Percentiles rank a stretch among this genome's conserved stretches.
Evolutionary conservation across 2,329 filamentous ascomycete species (phyloP).

Genomic region (Drechslerella dactyloides): DNA sequence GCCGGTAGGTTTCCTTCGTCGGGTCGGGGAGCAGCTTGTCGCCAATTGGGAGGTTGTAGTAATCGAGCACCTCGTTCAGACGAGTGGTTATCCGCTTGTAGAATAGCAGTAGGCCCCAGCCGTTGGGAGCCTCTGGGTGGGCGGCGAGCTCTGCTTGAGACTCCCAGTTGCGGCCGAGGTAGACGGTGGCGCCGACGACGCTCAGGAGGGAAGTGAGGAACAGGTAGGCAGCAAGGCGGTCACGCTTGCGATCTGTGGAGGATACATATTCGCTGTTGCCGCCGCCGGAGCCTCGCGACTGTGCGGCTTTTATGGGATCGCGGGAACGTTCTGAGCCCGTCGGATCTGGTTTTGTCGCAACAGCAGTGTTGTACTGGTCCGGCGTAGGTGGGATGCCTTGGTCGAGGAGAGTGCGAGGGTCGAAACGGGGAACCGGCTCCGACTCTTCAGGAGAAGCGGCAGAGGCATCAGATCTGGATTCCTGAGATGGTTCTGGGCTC

Average conservation of each 20-base stretch:
- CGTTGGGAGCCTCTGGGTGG: constrained; percentile 70
- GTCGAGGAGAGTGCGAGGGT: constrained; percentile 46
- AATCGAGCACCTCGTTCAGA: constrained; percentile 75
- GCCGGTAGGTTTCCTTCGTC: constrained; percentile 72
- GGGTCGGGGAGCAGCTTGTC: constrained; percentile 86
- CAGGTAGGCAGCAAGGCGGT: constrained; percentile 75
- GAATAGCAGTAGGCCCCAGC: constrained; percentile 77
- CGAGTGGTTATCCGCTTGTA: constrained; percentile 81
- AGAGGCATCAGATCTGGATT: background rate
- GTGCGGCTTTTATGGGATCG: constrained; percentile 31
- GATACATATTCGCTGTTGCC: constrained; percentile 71
- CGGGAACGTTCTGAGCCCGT: constrained; percentile 37
- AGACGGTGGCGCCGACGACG: constrained; percentile 68
- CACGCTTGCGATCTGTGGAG: constrained; percentile 82
- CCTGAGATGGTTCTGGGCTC: constrained; percentile 1
- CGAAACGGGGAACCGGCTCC: constrained; percentile 29
- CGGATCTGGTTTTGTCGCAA: constrained; percentile 44
- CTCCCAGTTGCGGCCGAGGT: constrained; percentile 88
- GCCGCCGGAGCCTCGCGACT: constrained; percentile 31
- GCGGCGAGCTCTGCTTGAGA: constrained; percentile 71
- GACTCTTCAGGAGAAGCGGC: constrained; percentile 15
- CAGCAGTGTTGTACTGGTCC: constrained; percentile 39
- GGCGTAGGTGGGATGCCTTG: constrained; percentile 49
- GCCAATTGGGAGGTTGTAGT: constrained; percentile 96
- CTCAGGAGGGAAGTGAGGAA: constrained; percentile 69